Conservation (phyloP, 2,329 filamentous ascomycete genomes). For the Ampelomyces quisqualis region DNA sequence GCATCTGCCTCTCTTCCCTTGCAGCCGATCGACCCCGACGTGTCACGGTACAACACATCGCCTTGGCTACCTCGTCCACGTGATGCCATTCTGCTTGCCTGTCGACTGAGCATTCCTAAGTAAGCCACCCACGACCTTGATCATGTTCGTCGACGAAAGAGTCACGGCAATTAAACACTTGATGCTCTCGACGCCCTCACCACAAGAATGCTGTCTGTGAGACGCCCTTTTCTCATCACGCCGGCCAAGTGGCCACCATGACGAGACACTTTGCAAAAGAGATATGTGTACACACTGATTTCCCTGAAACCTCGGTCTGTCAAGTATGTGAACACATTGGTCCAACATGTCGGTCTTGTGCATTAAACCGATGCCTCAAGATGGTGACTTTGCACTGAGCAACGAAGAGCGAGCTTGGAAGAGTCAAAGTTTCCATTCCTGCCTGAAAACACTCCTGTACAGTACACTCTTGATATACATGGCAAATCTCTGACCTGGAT, state of each 20-base stretch:
- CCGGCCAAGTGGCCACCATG: neutral
- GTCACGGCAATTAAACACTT: conserved; percentile 6
- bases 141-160: conserved; percentile 7
- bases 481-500: too few relatives aligned
- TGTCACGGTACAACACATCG: conserved; percentile 24
- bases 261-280: too few relatives aligned
- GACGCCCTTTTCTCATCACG: neutral
- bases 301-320: too few relatives aligned
- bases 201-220: neutral
- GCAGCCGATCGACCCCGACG: conserved; percentile 23
- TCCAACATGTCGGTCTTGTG: too few relatives aligned
- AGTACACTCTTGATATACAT: too few relatives aligned
- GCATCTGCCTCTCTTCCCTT: conserved; percentile 16
- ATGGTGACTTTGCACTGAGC: too few relatives aligned
- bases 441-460: too few relatives aligned
- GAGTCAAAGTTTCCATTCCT: too few relatives aligned
- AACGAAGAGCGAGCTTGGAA: too few relatives aligned
- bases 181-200: neutral
- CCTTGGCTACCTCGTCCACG: conserved; percentile 16
- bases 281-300: too few relatives aligned
- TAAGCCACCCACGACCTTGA: conserved; percentile 27
- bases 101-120: conserved; percentile 27
- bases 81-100: conserved; percentile 11
- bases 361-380: too few relatives aligned
- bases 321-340: too few relatives aligned